These are phyloP conservation scores for Roridomyces roridus DNA, from an alignment of 768 basidiomycete species.

Conservation along the genomic window DNA sequence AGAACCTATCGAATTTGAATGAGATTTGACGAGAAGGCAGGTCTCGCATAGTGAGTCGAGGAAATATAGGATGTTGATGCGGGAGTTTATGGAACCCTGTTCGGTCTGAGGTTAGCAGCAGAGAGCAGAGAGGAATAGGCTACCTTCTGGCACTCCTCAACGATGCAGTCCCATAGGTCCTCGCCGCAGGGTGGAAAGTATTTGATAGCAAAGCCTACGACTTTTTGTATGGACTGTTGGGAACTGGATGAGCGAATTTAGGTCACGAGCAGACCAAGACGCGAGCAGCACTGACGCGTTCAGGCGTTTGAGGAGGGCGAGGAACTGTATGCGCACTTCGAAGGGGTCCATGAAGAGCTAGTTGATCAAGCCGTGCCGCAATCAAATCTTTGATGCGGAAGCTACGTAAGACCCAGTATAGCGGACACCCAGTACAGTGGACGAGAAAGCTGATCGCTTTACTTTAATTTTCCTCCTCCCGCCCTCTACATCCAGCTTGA, in stretches of 20 bases:
- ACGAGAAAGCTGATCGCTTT: too few species aligned
- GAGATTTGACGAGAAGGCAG: slow-evolving; percentile 70
- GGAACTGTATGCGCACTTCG: slow-evolving; percentile 23
- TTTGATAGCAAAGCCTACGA: slow-evolving; percentile 24
- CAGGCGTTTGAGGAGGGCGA: slow-evolving; percentile 20
- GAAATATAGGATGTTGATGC: slow-evolving; percentile 94
- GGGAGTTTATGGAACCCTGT: slow-evolving; percentile 84
- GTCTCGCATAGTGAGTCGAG: slow-evolving; percentile 88
- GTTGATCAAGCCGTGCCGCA: too few species aligned
- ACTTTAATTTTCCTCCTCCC: too few species aligned
- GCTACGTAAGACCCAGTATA: too few species aligned
- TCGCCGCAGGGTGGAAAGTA: slow-evolving; percentile 70
- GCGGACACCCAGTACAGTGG: too few species aligned
- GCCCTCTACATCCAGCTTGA: background rate
- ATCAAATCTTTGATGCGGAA: too few species aligned
- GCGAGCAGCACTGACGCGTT: slow-evolving; percentile 19
- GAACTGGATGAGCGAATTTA: slow-evolving; percentile 26
- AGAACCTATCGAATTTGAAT: slow-evolving; percentile 47
- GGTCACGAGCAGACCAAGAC: background rate
- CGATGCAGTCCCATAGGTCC: slow-evolving; percentile 92
- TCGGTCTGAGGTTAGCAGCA: background rate
- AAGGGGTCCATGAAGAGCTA: slow-evolving; percentile 18
- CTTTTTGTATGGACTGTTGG: slow-evolving; percentile 27
- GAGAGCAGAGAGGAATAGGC: background rate
- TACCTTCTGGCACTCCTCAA: slow-evolving; percentile 92